Evolutionary conservation across 345 rosid species (phyloP).

Genomic region (Aurinia saxatilis): DNA sequence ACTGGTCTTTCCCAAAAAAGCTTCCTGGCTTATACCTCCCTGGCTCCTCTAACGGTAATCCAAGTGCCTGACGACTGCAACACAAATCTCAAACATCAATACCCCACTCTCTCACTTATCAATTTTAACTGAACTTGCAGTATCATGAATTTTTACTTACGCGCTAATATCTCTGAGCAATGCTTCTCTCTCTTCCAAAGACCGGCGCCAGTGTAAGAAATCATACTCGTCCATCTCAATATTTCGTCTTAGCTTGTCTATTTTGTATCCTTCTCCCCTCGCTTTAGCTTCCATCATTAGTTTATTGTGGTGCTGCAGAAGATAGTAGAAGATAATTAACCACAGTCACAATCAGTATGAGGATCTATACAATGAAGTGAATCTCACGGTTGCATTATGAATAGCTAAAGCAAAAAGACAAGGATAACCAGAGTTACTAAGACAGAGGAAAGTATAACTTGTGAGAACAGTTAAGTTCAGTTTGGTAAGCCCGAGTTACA

Average conservation of each 20-base stretch:
- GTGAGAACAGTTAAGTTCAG: not conserved
- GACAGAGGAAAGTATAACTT: not conserved
- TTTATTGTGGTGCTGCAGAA: conserved; percentile 58
- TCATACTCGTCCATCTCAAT: conserved; percentile 95
- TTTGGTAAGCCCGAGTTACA: not conserved
- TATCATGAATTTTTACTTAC: conserved; percentile 28
- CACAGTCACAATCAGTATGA: no score
- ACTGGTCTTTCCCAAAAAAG: conserved; percentile 80
- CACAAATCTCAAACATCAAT: conserved; percentile 1
- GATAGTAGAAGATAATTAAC: conserved; percentile 3
- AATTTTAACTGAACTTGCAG: not conserved
- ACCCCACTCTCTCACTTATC: not conserved
- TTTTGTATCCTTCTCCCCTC: conserved; percentile 75
- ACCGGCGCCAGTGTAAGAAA: conserved; percentile 77
- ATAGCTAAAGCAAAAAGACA: not conserved
- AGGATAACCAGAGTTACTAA: not conserved
- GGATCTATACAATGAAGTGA: not conserved
- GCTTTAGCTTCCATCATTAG: conserved; percentile 59
- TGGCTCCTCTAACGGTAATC: conserved; percentile 91
- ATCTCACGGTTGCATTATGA: not conserved
- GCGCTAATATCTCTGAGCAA: conserved; percentile 89
- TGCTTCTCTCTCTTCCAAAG: conserved; percentile 94
- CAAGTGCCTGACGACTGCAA: conserved; percentile 71
- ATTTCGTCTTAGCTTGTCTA: conserved; percentile 60
- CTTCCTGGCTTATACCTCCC: conserved; percentile 78